Evolutionary conservation across 2,329 filamentous ascomycete species (phyloP).

Genomic region (Sphaerulina populicola): DNA sequence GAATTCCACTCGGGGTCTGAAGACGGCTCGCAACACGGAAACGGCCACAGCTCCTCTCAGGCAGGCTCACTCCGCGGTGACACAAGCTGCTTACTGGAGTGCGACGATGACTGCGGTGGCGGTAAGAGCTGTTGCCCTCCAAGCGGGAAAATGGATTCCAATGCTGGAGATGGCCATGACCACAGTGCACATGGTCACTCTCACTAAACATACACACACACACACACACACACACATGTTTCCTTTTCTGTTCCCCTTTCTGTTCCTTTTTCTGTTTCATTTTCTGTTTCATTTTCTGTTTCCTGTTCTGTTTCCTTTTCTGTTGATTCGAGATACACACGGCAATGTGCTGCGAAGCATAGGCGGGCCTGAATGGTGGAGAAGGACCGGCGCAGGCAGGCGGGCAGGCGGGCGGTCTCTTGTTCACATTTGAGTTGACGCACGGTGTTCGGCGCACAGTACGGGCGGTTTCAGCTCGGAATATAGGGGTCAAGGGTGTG

Average conservation of each 20-base stretch:
- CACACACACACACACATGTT: background rate
- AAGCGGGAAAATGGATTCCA: slow-evolving; percentile 10
- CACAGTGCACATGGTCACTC: slow-evolving; percentile 18
- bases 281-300: too few species aligned
- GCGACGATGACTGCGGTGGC: slow-evolving; percentile 38
- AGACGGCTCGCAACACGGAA: slow-evolving; percentile 32
- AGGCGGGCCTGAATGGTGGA: too few species aligned
- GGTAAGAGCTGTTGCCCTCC: slow-evolving; percentile 38
- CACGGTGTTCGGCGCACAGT: too few species aligned
- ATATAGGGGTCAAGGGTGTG: too few species aligned
- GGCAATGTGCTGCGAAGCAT: background rate
- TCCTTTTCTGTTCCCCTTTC: too few species aligned
- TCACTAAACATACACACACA: slow-evolving; percentile 5
- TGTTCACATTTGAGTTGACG: too few species aligned
- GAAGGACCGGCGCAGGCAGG: too few species aligned
- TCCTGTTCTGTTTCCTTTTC: background rate
- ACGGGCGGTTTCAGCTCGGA: too few species aligned
- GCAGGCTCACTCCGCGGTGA: slow-evolving; percentile 28
- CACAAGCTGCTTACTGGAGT: slow-evolving; percentile 39
- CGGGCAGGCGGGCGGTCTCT: too few species aligned
- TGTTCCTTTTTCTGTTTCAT: too few species aligned
- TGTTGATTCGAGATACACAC: background rate
- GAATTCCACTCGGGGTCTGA: slow-evolving; percentile 51
- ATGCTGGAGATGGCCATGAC: slow-evolving; percentile 13
- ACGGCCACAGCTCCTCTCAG: slow-evolving; percentile 20